Conservation (phyloP, 805 yeast genomes). For the Teunomyces pallodes region DNA sequence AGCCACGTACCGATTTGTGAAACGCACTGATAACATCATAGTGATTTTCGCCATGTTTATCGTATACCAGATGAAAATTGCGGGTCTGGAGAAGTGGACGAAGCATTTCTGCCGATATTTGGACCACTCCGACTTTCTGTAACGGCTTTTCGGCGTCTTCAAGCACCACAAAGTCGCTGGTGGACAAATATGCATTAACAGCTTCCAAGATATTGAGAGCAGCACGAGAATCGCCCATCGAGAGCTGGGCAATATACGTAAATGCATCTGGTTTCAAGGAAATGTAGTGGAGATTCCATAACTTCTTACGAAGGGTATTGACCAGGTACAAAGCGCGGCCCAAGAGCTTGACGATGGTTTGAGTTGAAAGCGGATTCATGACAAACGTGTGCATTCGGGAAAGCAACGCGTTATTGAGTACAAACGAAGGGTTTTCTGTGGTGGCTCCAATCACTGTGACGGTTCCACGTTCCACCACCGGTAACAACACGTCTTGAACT, state of each 20-base stretch:
- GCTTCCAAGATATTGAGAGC: constrained; percentile 81
- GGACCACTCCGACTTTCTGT: constrained; percentile 32
- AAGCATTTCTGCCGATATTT: constrained; percentile 37
- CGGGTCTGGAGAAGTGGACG: constrained; percentile 42
- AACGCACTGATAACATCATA: constrained; percentile 95
- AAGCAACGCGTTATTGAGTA: constrained; percentile 40
- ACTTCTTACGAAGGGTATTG: constrained; percentile 57
- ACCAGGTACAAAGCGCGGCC: constrained; percentile 41
- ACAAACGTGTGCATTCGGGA: constrained; percentile 45
- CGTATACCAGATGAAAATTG: constrained; percentile 61
- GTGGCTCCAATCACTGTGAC: constrained; percentile 45
- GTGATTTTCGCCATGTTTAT: constrained; percentile 85
- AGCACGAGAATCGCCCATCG: constrained; percentile 87
- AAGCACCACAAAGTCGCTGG: constrained; percentile 22
- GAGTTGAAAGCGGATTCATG: constrained; percentile 37
- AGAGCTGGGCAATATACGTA: constrained; percentile 65
- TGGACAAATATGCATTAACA: constrained; percentile 52
- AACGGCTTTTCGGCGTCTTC: constrained; percentile 14
- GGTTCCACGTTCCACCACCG: constrained; percentile 40
- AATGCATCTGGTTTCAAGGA: constrained; percentile 55
- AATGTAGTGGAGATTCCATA: constrained; percentile 49
- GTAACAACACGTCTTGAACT: constrained; percentile 41
- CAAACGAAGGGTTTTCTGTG: constrained; percentile 63
- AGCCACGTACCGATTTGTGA: constrained; percentile 89
- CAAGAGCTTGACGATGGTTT: constrained; percentile 33